Base-by-base conservation (phyloP, 768 basidiomycete genomes). In the Pleurotus cornucopiae region DNA sequence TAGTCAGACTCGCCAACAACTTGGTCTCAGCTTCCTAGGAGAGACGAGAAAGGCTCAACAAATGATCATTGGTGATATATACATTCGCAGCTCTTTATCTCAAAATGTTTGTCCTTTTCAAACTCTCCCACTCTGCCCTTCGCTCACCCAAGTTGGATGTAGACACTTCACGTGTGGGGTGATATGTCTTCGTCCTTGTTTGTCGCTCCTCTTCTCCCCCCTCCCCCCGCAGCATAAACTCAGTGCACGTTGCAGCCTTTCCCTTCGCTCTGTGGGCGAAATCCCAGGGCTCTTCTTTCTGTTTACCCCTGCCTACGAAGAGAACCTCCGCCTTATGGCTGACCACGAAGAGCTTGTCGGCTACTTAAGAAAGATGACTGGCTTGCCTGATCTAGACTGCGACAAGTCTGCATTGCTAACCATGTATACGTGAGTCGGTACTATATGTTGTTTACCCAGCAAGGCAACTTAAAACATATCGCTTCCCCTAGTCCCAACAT, bases 21-120 rank as follows among this genome's bases (percentile, higher is more conserved):
- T 78, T 4, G 77, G 75, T 0, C 58, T 81, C 5, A 61, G 65
- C 0, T 81, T 81, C 57, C 57, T 73, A 0, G 79, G 79, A 0
- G 69, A 79, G 57, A 74, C 72, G 0, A 61, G 57, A 6, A 61
- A 69, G 2, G 62, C 63, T 4, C 60, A 71, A 18, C 20, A 54
- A 3, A 41, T 66, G 1, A 53, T 74, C 0, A 62, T 69, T 6
- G 78, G 70, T 1, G 76, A 82, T 56, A 66, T 79, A 9, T 18
- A 41, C 40, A 26, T 40, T 43, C 60, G 57, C 11, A 13, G 18
- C 14, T 54, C 57, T 26, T 13, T 37, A n/a, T 11, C 6, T 21
- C 18, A n/a, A 46, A 49, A 51, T 14, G 49, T 51, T 12, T 12
- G 51, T 18, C 18, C 16, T 38, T 41, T 43, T 43, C n/a, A 5